These are phyloP conservation scores for Cryptomeria japonica DNA, from an alignment of 75 land plant genomes.

Conservation along the genomic window DNA sequence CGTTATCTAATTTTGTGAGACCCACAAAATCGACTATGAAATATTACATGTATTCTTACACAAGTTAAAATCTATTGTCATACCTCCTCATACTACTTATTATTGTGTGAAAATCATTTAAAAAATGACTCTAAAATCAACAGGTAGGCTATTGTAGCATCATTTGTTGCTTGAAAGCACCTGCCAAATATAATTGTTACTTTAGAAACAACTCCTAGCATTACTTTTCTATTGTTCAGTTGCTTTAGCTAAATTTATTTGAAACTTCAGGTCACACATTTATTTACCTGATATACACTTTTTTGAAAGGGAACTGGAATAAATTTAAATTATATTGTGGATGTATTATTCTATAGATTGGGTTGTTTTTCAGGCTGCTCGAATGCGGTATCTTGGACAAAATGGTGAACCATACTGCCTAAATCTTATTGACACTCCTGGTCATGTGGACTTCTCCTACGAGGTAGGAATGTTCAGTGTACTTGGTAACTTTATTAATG, in stretches of 20 bases:
- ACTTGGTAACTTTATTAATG: neutral
- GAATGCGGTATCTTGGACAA: slow-evolving; percentile 85
- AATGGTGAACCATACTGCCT: slow-evolving; percentile 77
- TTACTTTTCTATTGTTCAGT: neutral
- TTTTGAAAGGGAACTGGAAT: neutral
- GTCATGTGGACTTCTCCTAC: slow-evolving; percentile 99
- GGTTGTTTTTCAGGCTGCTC: slow-evolving; percentile 69
- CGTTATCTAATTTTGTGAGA: too few relatives aligned
- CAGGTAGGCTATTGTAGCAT: too few relatives aligned
- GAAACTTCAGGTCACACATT: neutral
- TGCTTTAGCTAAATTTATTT: neutral
- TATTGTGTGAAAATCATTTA: too few relatives aligned
- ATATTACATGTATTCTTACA: neutral
- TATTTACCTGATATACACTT: neutral
- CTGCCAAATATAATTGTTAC: too few relatives aligned
- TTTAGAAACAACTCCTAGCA: too few relatives aligned
- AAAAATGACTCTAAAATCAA: too few relatives aligned
- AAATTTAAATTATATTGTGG: neutral
- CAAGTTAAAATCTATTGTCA: neutral
- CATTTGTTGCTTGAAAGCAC: too few relatives aligned
- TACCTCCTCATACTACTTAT: too few relatives aligned
- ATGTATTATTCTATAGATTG: neutral
- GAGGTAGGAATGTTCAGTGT: slow-evolving; percentile 54
- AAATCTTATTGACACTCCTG: slow-evolving; percentile 98
- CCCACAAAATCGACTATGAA: neutral